These are phyloP conservation scores for Theileria annulata DNA, from an alignment of 169 alveolate genomes.

Conservation along the genomic window DNA sequence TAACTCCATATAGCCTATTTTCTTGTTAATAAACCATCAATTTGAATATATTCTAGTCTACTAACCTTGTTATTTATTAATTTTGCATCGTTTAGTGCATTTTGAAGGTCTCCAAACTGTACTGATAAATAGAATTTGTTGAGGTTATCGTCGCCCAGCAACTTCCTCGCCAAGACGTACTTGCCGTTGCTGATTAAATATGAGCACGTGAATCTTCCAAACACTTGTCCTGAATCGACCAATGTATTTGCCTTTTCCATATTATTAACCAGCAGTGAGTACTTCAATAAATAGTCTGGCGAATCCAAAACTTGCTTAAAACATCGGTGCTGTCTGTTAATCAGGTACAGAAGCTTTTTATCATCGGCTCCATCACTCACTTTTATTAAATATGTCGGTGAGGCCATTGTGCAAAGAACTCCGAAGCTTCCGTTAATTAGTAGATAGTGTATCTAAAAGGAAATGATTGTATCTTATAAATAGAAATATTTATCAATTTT, in stretches of 20 bases:
- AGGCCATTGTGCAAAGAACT: constrained; percentile 17
- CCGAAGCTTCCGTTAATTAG: constrained; percentile 54
- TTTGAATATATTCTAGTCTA: not conserved
- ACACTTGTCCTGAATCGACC: constrained; percentile 51
- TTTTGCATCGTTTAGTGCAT: constrained; percentile 72
- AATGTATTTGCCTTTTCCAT: constrained; percentile 29
- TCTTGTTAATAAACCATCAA: too few species aligned
- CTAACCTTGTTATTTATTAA: constrained; percentile 59
- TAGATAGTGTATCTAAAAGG: constrained; percentile 17
- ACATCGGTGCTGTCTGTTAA: constrained; percentile 60
- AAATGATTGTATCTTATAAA: not conserved
- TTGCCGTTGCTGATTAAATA: constrained; percentile 69
- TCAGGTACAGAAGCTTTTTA: constrained; percentile 25
- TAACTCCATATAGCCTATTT: constrained; percentile 64
- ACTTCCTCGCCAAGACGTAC: constrained; percentile 69
- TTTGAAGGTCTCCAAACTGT: constrained; percentile 60
- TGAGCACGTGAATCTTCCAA: constrained; percentile 65
- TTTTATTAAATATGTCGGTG: constrained; percentile 44
- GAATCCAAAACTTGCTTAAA: constrained; percentile 33
- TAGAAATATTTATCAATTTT: not conserved
- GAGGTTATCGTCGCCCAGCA: constrained; percentile 60
- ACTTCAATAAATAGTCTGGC: constrained; percentile 37
- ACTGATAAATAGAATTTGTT: constrained; percentile 70
- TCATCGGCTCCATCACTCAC: constrained; percentile 13
- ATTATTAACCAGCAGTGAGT: constrained; percentile 41